Conservation (phyloP, 192 early-diverging fungal genomes). For the Pilobolus umbonatus region DNA sequence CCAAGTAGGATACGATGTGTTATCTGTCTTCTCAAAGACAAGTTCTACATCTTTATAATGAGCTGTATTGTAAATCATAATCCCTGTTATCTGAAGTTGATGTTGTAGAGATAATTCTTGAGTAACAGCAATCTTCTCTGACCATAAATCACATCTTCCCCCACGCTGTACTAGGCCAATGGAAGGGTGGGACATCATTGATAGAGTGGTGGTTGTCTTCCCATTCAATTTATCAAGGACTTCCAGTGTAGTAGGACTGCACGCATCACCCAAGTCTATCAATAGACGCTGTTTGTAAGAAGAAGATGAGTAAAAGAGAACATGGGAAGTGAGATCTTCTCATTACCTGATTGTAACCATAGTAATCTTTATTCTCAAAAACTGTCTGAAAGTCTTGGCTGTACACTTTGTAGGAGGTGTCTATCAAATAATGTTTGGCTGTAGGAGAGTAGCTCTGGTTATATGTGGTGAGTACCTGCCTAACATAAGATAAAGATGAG, state of each 20-base stretch:
- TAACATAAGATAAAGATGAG: no score
- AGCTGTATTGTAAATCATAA: slow-evolving; percentile 23
- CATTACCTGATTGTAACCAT: slow-evolving; percentile 17
- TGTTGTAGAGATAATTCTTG: slow-evolving; percentile 9
- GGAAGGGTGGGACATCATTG: slow-evolving; percentile 15
- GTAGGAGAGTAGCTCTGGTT: background rate
- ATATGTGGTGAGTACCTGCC: background rate
- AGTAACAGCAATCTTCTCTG: slow-evolving; percentile 17
- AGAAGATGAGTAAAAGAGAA: background rate
- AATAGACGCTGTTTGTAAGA: slow-evolving; percentile 13
- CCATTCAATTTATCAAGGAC: slow-evolving; percentile 11
- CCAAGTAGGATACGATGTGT: slow-evolving; percentile 9
- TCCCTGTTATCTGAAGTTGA: slow-evolving; percentile 6
- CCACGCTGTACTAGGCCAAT: slow-evolving; percentile 22
- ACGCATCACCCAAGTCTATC: slow-evolving; percentile 27
- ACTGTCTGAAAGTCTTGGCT: slow-evolving; percentile 26
- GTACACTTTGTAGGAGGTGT: slow-evolving; percentile 12
- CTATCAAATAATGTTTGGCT: background rate
- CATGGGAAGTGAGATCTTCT: background rate
- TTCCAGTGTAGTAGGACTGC: slow-evolving; percentile 7
- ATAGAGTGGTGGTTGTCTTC: background rate
- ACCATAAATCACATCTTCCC: slow-evolving; percentile 18
- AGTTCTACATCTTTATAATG: slow-evolving; percentile 11
- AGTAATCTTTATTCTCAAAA: slow-evolving; percentile 13
- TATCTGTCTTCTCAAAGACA: background rate